phyloP scores from a whole-genome alignment of 805 yeast genomes.

The Isabelozyma rhagii region DNA sequence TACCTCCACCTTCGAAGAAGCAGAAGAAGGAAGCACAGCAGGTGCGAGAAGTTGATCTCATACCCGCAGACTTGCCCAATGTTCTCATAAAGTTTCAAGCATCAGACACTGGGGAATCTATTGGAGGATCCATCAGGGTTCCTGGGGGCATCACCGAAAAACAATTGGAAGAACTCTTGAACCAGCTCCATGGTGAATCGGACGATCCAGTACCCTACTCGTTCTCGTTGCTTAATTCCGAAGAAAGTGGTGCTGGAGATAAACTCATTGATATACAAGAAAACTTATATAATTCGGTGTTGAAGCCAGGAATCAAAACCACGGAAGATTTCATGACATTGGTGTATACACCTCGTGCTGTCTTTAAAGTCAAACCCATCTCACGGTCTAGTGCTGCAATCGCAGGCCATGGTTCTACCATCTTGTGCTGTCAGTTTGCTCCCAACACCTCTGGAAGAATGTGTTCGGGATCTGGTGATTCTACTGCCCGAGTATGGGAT shows the following conservation, averaged over 20 bases:
- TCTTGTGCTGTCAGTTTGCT: conserved; percentile 88
- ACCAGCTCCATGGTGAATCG: conserved; percentile 63
- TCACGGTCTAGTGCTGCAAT: conserved; percentile 90
- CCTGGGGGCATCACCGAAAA: conserved; percentile 85
- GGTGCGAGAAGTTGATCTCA: conserved; percentile 67
- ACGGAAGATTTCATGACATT: conserved; percentile 92
- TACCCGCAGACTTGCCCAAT: conserved; percentile 80
- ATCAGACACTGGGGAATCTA: conserved; percentile 82
- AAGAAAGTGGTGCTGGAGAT: conserved; percentile 31
- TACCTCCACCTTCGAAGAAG: conserved; percentile 92
- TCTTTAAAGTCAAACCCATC: conserved; percentile 87
- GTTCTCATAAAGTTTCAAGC: conserved; percentile 89
- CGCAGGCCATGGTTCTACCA: conserved; percentile 93
- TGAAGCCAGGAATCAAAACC: conserved; percentile 82
- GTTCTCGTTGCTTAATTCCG: conserved; percentile 55
- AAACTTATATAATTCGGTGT: conserved; percentile 72
- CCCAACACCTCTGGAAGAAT: conserved; percentile 81
- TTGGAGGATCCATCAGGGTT: conserved; percentile 83
- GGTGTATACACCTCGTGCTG: conserved; percentile 91
- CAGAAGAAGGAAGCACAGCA: conserved; percentile 81
- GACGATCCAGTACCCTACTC: conserved; percentile 91
- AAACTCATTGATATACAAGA: conserved; percentile 69
- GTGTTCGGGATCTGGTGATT: conserved; percentile 96
- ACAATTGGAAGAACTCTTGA: conserved; percentile 84
- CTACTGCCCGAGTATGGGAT: conserved; percentile 96